These are phyloP conservation scores for Aspergillus pseudoviridinutans DNA, from an alignment of 2,329 filamentous ascomycete species.

Conservation along the genomic window DNA sequence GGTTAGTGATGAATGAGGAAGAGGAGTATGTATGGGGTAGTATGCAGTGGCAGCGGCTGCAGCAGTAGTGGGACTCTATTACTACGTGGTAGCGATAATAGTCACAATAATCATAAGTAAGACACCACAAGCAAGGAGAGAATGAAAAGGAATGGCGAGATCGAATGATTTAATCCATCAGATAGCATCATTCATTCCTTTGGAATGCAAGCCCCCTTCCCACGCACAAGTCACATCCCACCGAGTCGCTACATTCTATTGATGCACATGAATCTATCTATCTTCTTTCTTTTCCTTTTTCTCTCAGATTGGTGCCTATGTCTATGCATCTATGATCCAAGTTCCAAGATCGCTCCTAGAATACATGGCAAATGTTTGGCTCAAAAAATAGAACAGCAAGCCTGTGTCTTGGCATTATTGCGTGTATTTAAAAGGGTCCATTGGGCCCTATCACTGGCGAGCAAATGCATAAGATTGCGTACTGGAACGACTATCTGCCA, in stretches of 20 bases:
- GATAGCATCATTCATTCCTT: background rate
- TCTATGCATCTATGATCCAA: background rate
- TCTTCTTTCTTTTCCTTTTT: background rate
- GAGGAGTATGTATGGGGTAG: background rate
- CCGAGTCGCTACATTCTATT: background rate
- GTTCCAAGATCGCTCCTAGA: background rate
- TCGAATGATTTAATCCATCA: background rate
- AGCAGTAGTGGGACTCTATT: background rate
- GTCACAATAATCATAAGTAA: background rate
- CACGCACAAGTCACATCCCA: too few species aligned
- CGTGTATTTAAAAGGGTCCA: background rate
- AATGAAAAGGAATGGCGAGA: conserved; percentile 1
- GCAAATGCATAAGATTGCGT: background rate
- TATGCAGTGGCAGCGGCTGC: background rate
- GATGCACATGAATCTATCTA: background rate
- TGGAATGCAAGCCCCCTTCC: background rate
- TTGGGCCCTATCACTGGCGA: background rate
- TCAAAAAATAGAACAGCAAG: background rate
- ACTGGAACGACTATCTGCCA: too few species aligned
- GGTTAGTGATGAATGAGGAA: background rate
- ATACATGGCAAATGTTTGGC: background rate
- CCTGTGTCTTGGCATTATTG: background rate
- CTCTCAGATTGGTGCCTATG: background rate
- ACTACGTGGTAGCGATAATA: conserved; percentile 1
- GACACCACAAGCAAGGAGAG: background rate